A percentile compares a stretch with the other conserved stretches of the same genome.
These are phyloP conservation scores for Thelonectria rubi DNA, from an alignment of 2,329 filamentous ascomycete genomes.

Conservation along the genomic window DNA sequence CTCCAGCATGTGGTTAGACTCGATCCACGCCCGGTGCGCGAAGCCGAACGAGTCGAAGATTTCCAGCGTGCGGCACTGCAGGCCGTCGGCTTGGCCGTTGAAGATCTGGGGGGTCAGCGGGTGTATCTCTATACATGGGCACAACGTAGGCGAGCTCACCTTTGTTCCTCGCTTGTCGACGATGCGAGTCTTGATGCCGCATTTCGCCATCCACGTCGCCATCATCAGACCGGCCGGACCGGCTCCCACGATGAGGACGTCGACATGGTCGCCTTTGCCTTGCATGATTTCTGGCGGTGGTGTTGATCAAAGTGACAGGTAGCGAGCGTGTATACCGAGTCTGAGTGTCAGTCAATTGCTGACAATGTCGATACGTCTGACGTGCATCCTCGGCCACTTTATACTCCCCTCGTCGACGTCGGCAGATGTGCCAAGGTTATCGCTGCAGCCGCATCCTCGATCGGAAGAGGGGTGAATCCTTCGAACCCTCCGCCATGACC, in stretches of 20 bases:
- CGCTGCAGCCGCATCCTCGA: not conserved
- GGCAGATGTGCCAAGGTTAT: not conserved
- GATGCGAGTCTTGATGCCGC: constrained; percentile 31
- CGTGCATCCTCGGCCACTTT: not conserved
- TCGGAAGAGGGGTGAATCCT: constrained; percentile 1
- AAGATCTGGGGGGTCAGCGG: constrained; percentile 18
- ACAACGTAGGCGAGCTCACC: not conserved
- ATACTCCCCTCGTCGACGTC: not conserved
- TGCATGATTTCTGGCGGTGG: not conserved
- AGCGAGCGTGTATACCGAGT: too few relatives aligned
- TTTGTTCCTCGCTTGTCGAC: constrained; percentile 31
- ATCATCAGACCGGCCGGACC: constrained; percentile 31
- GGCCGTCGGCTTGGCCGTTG: constrained; percentile 56
- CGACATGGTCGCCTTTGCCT: constrained; percentile 19
- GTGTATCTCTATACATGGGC: not conserved
- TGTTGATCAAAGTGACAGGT: too few relatives aligned
- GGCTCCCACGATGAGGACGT: constrained; percentile 26
- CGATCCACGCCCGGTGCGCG: constrained; percentile 68
- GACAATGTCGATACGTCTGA: not conserved
- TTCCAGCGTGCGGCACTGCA: constrained; percentile 72
- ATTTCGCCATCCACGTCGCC: constrained; percentile 31
- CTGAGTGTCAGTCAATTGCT: not conserved
- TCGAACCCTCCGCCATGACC: not conserved
- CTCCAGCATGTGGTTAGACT: constrained; percentile 72
- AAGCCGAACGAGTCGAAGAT: constrained; percentile 78